Percentiles rank a stretch among this genome's conserved stretches.
Conservation (phyloP, 106 monocot species). For the Allium fistulosum region DNA sequence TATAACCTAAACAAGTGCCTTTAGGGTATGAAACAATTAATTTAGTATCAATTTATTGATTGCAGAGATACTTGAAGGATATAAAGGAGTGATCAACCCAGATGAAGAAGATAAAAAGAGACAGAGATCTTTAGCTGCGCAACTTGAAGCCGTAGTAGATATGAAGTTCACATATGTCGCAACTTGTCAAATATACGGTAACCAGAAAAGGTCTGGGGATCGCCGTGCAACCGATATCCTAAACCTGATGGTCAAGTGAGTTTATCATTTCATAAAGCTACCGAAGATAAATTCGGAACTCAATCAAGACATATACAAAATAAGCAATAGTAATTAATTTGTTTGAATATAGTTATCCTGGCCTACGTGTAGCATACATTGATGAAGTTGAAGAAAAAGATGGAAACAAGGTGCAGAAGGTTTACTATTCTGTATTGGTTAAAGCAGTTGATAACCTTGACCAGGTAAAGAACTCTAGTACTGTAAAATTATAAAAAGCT, state of each 20-base stretch:
- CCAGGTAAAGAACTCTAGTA: conserved; percentile 32
- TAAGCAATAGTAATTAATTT: too few relatives aligned
- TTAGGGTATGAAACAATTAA: conserved; percentile 60
- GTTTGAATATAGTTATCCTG: conserved; percentile 45
- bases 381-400: conserved; percentile 66
- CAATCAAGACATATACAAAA: too few relatives aligned
- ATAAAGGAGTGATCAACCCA: conserved; percentile 78
- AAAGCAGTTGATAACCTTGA: conserved; percentile 68
- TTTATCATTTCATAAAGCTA: too few relatives aligned
- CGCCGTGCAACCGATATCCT: conserved; percentile 76
- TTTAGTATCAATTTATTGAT: conserved; percentile 42
- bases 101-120: conserved; percentile 73
- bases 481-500: too few relatives aligned
- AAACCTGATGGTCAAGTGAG: conserved; percentile 84
- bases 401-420: conserved; percentile 58
- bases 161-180: conserved; percentile 98
- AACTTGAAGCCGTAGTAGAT: conserved; percentile 65
- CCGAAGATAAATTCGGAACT: too few relatives aligned
- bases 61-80: conserved; percentile 29
- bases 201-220: conserved; percentile 70
- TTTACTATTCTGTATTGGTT: conserved; percentile 80
- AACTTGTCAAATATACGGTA: conserved; percentile 90
- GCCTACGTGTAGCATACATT: conserved; percentile 89
- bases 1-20: too few relatives aligned
- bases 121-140: conserved; percentile 14